Percentiles rank a stretch among this genome's conserved stretches.
These are phyloP conservation scores for Puccinia coronata DNA, from an alignment of 1,284 basidiomycete genomes.

Conservation along the genomic window DNA sequence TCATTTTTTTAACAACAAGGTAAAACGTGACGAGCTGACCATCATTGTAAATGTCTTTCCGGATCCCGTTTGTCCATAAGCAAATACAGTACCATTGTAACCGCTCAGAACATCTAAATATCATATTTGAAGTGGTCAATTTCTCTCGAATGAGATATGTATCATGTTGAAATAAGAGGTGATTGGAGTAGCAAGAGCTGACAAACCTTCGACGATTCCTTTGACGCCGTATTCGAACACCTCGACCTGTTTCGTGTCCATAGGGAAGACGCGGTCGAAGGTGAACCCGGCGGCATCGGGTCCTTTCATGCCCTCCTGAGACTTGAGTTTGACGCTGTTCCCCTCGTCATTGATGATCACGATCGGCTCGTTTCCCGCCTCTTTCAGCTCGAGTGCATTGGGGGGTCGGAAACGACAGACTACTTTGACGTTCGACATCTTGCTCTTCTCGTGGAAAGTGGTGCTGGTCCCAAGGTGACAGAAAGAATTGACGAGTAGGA, in stretches of 20 bases:
- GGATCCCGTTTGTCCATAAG: conserved; percentile 97
- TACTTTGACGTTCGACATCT: conserved; percentile 67
- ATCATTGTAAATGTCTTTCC: conserved; percentile 91
- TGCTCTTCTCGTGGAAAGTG: too few species aligned
- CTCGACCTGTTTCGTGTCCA: conserved; percentile 85
- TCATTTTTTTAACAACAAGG: too few species aligned
- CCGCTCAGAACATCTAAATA: conserved; percentile 89
- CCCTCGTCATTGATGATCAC: conserved; percentile 80
- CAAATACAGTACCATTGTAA: conserved; percentile 98
- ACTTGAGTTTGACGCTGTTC: conserved; percentile 71
- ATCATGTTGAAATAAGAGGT: neutral
- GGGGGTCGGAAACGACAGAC: conserved; percentile 97
- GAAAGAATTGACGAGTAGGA: too few species aligned
- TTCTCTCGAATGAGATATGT: neutral
- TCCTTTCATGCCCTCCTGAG: conserved; percentile 54
- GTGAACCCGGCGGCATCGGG: conserved; percentile 76
- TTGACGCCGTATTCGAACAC: conserved; percentile 99
- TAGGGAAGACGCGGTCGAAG: conserved; percentile 94
- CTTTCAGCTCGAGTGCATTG: conserved; percentile 85
- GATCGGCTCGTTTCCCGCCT: conserved; percentile 81
- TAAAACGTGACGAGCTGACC: conserved; percentile 62
- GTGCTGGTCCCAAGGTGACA: neutral
- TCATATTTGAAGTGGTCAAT: neutral
- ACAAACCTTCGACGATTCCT: conserved; percentile 64
- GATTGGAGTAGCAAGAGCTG: neutral